Conservation (phyloP, 768 basidiomycete species). For the Termitomyces sp. region DNA sequence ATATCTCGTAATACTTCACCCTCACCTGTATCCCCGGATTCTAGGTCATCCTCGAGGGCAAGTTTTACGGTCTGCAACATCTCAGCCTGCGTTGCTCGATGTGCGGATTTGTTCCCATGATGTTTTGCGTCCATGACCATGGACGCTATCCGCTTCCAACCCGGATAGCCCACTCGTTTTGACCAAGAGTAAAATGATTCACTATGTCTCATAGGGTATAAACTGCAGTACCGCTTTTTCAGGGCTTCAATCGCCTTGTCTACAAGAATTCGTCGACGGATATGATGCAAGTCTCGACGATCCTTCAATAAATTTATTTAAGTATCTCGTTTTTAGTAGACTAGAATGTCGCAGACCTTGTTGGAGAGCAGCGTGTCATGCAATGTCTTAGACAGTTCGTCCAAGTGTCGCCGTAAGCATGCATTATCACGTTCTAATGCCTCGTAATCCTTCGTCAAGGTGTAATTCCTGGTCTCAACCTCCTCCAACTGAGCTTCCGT, state of each 20-base stretch:
- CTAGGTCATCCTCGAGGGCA: background rate
- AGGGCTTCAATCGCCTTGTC: conserved; percentile 4
- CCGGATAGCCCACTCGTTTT: background rate
- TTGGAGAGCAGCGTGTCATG: background rate
- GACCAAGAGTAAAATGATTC: conserved; percentile 3
- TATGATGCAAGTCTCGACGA: conserved; percentile 4
- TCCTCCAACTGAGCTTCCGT: background rate
- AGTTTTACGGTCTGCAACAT: conserved; percentile 4
- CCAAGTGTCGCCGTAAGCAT: background rate
- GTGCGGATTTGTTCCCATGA: conserved; percentile 6
- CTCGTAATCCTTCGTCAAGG: conserved; percentile 2
- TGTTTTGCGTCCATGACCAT: conserved; percentile 3
- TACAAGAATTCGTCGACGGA: conserved; percentile 4
- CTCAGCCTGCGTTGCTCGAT: conserved; percentile 5
- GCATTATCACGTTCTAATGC: conserved; percentile 3
- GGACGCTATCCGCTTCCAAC: conserved; percentile 2
- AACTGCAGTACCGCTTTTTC: background rate
- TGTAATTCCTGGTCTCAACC: conserved; percentile 4
- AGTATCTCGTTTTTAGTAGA: background rate
- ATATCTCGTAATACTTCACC: conserved; percentile 2
- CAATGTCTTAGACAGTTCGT: background rate
- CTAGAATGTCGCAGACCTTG: background rate
- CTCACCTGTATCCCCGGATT: background rate
- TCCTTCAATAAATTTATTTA: background rate
- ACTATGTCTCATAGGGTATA: background rate